These are phyloP conservation scores for Nitzschia putrida DNA, from an alignment of 108 stramenopile genomes.

Conservation along the genomic window DNA sequence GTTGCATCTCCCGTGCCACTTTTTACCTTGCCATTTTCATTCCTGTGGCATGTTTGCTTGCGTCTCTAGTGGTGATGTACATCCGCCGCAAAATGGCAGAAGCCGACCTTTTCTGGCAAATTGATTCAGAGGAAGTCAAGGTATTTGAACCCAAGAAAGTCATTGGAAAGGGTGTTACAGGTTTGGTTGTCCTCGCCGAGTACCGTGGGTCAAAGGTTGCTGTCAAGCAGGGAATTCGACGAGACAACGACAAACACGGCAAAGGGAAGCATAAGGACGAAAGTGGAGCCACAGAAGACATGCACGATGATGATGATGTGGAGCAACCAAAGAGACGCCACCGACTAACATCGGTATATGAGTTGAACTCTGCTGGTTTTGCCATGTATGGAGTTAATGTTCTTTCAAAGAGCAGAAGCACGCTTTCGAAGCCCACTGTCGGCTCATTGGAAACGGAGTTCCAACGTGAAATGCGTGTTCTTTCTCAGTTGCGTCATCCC, in stretches of 20 bases:
- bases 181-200: slow-evolving; percentile 40
- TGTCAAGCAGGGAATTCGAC: slow-evolving; percentile 40
- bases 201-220: slow-evolving; percentile 51
- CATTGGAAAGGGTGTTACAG: slow-evolving; percentile 43
- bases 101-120: slow-evolving; percentile 31
- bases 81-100: not conserved
- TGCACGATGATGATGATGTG: not conserved
- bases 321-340: not conserved
- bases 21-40: slow-evolving; percentile 10
- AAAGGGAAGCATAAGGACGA: not conserved
- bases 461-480: slow-evolving; percentile 43
- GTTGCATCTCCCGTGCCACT: not conserved
- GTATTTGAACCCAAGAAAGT: slow-evolving; percentile 37
- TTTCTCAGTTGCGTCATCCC: slow-evolving; percentile 59
- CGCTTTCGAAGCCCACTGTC: not conserved
- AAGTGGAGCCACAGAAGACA: not conserved
- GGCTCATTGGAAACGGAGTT: not conserved
- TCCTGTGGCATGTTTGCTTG: not conserved
- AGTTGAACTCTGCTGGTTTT: not conserved
- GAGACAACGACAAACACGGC: not conserved
- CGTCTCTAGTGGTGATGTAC: not conserved
- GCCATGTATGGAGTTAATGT: not conserved
- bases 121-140: slow-evolving; percentile 35
- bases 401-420: not conserved
- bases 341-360: not conserved